A percentile compares a stretch with the other conserved stretches of the same genome.
phyloP scores from a whole-genome alignment of 2,329 filamentous ascomycete species.

The Xylaria sp. region DNA sequence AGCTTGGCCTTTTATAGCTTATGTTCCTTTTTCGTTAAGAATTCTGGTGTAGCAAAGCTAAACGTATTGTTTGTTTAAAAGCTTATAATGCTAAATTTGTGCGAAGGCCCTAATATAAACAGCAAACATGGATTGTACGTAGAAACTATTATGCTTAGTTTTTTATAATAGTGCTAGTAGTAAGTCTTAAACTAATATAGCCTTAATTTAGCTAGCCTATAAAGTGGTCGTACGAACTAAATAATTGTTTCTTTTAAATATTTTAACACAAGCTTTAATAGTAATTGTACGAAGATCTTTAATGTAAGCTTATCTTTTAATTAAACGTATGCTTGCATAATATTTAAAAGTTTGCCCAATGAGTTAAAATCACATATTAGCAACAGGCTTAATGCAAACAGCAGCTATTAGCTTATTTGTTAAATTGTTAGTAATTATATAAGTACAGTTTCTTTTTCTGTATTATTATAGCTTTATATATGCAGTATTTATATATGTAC shows the following conservation, averaged over 20 bases:
- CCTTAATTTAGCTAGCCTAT: no score
- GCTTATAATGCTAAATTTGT: neutral
- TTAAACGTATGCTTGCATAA: no score
- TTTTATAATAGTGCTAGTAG: neutral
- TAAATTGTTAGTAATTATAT: neutral
- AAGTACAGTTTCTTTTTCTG: neutral
- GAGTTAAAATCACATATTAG: no score
- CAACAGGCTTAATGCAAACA: neutral
- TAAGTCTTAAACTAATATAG: no score
- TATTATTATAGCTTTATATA: neutral
- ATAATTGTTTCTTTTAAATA: no score
- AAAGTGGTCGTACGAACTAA: no score
- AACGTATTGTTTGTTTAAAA: conserved; percentile 9
- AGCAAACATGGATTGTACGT: neutral
- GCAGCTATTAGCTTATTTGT: neutral
- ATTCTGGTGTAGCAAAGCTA: neutral
- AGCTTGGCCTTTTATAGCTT: neutral
- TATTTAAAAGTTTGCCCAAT: no score
- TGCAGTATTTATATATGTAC: no score
- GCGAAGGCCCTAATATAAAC: neutral
- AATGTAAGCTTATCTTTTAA: no score
- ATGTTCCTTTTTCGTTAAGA: neutral
- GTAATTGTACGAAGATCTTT: no score
- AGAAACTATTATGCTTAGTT: neutral
- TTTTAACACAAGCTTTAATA: no score